phyloP scores from a whole-genome alignment of 139 green algal genomes.

The Diplosphaera chodatii region DNA sequence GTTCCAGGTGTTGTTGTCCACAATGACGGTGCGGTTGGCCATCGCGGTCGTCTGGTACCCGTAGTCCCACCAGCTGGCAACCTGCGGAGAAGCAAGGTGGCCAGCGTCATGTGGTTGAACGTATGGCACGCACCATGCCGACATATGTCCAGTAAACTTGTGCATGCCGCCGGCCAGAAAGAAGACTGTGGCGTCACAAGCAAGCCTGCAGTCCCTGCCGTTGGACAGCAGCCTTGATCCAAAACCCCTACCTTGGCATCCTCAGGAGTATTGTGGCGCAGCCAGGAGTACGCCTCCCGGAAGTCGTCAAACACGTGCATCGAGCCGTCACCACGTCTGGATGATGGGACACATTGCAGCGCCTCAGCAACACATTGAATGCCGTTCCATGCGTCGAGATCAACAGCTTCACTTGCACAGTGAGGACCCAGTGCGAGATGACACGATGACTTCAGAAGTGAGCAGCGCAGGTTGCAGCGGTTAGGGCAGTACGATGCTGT shows the following conservation, averaged over 20 bases:
- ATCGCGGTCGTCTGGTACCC: conserved; percentile 94
- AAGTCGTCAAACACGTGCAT: conserved; percentile 88
- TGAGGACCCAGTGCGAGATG: no score
- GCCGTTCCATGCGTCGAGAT: not conserved
- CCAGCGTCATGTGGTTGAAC: no score
- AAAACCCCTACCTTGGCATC: conserved; percentile 77
- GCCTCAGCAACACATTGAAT: not conserved
- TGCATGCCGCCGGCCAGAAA: no score
- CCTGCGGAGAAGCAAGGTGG: not conserved
- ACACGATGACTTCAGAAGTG: no score
- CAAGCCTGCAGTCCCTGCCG: no score
- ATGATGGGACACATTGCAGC: conserved; percentile 4
- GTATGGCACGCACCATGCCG: no score
- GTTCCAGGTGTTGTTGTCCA: conserved; percentile 98
- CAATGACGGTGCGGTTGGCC: conserved; percentile 85
- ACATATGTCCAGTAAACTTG: no score
- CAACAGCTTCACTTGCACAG: no score
- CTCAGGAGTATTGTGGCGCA: conserved; percentile 77
- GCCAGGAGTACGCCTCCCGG: conserved; percentile 76
- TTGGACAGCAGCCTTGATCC: no score
- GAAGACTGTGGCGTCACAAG: no score
- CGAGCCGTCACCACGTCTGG: conserved; percentile 8
- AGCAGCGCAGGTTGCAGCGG: no score
- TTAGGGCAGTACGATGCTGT: no score
- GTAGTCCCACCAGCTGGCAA: conserved; percentile 86